Evolutionary conservation across 805 yeast species (phyloP), one percentile per base, ranked within the genome.

Genomic region (Ogataea ganodermae): DNA sequence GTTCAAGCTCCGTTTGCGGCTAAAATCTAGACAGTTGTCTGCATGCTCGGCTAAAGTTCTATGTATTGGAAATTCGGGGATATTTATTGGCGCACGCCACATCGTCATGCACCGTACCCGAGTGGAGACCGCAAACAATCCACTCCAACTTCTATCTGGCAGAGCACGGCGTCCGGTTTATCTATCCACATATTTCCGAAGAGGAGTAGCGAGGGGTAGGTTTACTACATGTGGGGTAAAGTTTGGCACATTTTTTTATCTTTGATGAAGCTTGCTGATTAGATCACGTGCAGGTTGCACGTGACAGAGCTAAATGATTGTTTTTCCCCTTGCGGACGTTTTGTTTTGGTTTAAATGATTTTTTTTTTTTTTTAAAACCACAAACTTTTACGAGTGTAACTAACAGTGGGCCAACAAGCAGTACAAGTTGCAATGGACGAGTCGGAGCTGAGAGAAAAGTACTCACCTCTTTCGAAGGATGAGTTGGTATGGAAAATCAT

Each of bases 401-500:
- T 8, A 24, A 24, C 27, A 24, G 14, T 10, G n/a, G 6, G 32
- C n/a, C 9, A 16, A n/a, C 23, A 32, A n/a, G 8, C 28, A 13
- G n/a, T n/a, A 35, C 26, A 4, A 20, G 22, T 3, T 17, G 10
- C 28, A 22, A 38, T 38, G 42, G 35, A 33, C 33, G 30, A 27
- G 16, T 17, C 12, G 17, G 43, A 39, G 13, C 27, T 46, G 17
- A 42, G 33, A 42, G 31, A 31, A 4, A 27, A 36, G 12, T 56
- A 50, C 43, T 13, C 28, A 23, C 26, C 33, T 8, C 30, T 54
- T 16, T 36, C 44, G n/a, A 42, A 44, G 14, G 52, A 46, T 8
- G 53, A 55, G 27, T 43, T 62, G 1, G 6, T 56, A 6, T 13
- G 24, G 16, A 53, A 49, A 16, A 41, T 59, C 8, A 31, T 48